Base-by-base conservation (phyloP, 257 asterid species). In the Buddleja alternifolia region DNA sequence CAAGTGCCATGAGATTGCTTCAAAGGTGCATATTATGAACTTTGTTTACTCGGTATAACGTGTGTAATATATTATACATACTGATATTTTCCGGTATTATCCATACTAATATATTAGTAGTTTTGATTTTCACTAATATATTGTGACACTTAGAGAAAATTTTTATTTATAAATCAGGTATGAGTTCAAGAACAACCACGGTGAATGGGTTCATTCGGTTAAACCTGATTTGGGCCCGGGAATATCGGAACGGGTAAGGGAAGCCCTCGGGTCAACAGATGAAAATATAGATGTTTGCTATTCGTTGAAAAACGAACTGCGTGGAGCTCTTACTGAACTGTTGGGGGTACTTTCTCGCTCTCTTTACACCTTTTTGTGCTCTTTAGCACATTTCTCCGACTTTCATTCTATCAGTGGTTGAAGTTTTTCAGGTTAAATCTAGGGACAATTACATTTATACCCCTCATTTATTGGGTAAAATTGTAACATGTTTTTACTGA, bases 131-230 rank as follows among this genome's bases (percentile, higher is more conserved):
- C n/a, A n/a, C n/a, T n/a, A n/a, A n/a, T n/a, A 29, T 34, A 10
- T 51, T 16, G 34, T 50, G 64, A 34, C 58, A 3, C 10, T 66
- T 68, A 4, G 55, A 71, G 10, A 21, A 8, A 69, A 66, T 60
- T 44, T n/a, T n/a, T n/a, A n/a, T n/a, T n/a, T n/a, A n/a, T n/a
- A n/a, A n/a, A 63, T 56, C 77, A 89, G 97, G 82, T 73, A 81
- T 42, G 98, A 93, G 71, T 90, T 93, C 74, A 93, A 90, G 84
- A 83, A 73, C 39, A 90, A 93, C 75, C 98, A 93, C 14, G 89
- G 96, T 15, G 96, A 93, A 61, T 93, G 98, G 98, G 82, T 88
- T 40, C 71, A 60, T 32, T 66, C 81, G 3, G 93, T 81, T 6
- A 84, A 85, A 64, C 98, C 98, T 3, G 70, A 72, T 61, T 65